Evolutionary conservation across 2,329 filamentous ascomycete genomes (phyloP).

Genomic region (Alternaria triticina): DNA sequence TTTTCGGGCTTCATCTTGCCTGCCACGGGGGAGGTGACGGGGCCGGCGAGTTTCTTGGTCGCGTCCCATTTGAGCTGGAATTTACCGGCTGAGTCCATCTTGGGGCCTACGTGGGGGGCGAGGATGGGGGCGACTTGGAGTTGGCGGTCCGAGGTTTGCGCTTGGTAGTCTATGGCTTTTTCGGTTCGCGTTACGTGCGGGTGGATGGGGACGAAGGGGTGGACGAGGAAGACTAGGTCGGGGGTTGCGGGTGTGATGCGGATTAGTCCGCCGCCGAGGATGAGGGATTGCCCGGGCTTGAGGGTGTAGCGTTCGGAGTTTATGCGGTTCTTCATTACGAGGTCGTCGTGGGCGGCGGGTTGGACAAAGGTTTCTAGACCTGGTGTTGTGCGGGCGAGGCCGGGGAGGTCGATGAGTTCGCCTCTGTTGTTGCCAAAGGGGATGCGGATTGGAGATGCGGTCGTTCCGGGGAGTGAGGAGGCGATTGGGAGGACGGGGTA

Average conservation of each 20-base stretch:
- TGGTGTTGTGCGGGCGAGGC: constrained; percentile 70
- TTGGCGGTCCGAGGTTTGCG: constrained; percentile 58
- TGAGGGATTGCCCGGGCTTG: constrained; percentile 77
- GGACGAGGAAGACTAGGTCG: constrained; percentile 73
- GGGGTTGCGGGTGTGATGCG: constrained; percentile 79
- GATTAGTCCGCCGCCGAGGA: constrained; percentile 81
- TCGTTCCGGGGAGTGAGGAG: constrained; percentile 88
- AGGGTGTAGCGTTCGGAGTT: constrained; percentile 75
- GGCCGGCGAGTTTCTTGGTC: constrained; percentile 78
- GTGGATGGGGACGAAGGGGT: constrained; percentile 81
- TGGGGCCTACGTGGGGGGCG: constrained; percentile 44
- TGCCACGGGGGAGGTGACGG: constrained; percentile 69
- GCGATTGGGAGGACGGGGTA: constrained; percentile 88
- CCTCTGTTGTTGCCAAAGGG: constrained; percentile 86
- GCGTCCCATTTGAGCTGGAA: constrained; percentile 83
- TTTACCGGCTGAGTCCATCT: constrained; percentile 66
- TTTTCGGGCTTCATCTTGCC: constrained; percentile 68
- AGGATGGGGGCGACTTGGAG: constrained; percentile 70
- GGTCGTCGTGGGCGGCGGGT: constrained; percentile 66
- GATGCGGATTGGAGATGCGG: constrained; percentile 90
- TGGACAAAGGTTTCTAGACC: constrained; percentile 73
- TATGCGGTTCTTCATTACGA: constrained; percentile 81
- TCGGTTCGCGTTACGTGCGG: constrained; percentile 78
- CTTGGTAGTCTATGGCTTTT: constrained; percentile 79
- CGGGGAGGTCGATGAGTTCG: constrained; percentile 92